A percentile compares a stretch with the other conserved stretches of the same genome.
Conservation (phyloP, 306 rosid genomes). For the Trifolium subterraneum region DNA sequence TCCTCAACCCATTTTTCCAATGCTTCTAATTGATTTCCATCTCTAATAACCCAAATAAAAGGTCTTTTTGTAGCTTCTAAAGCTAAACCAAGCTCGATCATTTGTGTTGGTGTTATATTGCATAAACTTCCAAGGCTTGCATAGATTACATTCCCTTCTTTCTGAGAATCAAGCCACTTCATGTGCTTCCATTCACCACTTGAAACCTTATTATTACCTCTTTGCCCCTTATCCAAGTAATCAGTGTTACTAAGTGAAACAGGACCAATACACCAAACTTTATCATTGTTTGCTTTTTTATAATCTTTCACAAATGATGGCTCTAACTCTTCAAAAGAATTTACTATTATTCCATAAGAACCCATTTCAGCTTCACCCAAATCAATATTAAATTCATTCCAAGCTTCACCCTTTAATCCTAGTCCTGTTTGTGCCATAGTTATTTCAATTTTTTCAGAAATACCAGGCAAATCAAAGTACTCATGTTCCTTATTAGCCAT, state of each 20-base stretch:
- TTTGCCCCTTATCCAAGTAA: slow-evolving; percentile 53
- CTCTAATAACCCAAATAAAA: slow-evolving; percentile 61
- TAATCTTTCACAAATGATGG: slow-evolving; percentile 45
- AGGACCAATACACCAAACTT: slow-evolving; percentile 67
- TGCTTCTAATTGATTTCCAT: slow-evolving; percentile 34
- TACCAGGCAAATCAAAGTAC: slow-evolving; percentile 46
- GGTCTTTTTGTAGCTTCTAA: slow-evolving; percentile 60
- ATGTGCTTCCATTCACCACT: slow-evolving; percentile 42
- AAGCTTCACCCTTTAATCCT: neutral
- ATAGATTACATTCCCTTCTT: slow-evolving; percentile 51
- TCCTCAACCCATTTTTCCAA: slow-evolving; percentile 48
- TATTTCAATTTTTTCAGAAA: slow-evolving; percentile 54
- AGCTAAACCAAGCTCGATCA: slow-evolving; percentile 54
- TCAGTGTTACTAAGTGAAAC: slow-evolving; percentile 49
- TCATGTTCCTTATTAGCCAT: slow-evolving; percentile 37
- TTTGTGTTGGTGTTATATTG: slow-evolving; percentile 34
- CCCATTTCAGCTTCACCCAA: slow-evolving; percentile 44
- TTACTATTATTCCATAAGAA: slow-evolving; percentile 51
- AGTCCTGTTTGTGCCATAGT: slow-evolving; percentile 32
- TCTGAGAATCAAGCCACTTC: slow-evolving; percentile 58
- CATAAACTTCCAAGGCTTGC: slow-evolving; percentile 65
- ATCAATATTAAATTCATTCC: neutral
- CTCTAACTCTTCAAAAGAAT: slow-evolving; percentile 73
- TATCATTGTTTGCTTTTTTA: slow-evolving; percentile 45
- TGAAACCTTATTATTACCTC: slow-evolving; percentile 57